Evolutionary conservation across 2,329 filamentous ascomycete genomes (phyloP).

Genomic region (Pseudogymnoascus verrucosus): DNA sequence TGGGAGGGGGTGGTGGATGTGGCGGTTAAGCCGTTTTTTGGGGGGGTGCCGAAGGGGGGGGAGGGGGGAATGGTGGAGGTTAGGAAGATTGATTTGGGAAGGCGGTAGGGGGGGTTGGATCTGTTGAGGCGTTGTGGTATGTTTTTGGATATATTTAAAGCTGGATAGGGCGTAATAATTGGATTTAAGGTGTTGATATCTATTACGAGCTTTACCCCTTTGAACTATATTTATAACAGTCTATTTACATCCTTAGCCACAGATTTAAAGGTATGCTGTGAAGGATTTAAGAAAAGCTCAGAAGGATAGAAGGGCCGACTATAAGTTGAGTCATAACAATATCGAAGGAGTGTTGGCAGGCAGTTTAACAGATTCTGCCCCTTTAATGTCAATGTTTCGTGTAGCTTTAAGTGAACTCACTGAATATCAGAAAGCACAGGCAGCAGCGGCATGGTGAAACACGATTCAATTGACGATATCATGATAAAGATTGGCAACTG

Average conservation of each 20-base stretch:
- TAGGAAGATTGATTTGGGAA: conserved; percentile 45
- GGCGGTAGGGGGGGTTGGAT: conserved; percentile 14
- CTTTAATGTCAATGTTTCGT: too few species aligned
- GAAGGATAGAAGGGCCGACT: not conserved
- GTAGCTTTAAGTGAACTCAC: too few species aligned
- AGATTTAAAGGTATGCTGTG: not conserved
- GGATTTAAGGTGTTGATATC: not conserved
- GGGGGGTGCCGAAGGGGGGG: conserved; percentile 22
- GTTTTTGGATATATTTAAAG: not conserved
- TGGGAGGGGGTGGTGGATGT: conserved; percentile 66
- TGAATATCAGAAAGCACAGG: too few species aligned
- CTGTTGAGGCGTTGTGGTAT: not conserved
- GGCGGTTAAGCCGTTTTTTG: conserved; percentile 64
- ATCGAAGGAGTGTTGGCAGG: not conserved
- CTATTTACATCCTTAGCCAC: not conserved
- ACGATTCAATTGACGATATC: too few species aligned
- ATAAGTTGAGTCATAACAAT: not conserved
- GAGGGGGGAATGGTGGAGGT: conserved; percentile 43
- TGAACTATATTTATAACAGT: not conserved
- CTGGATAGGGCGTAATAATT: not conserved
- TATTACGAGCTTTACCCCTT: not conserved
- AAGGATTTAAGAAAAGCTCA: not conserved
- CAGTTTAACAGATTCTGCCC: too few species aligned
- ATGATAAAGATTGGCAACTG: too few species aligned
- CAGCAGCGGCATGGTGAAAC: too few species aligned